These are phyloP conservation scores for Samsoniella hepiali DNA, from an alignment of 2,329 filamentous ascomycete species.

Conservation along the genomic window DNA sequence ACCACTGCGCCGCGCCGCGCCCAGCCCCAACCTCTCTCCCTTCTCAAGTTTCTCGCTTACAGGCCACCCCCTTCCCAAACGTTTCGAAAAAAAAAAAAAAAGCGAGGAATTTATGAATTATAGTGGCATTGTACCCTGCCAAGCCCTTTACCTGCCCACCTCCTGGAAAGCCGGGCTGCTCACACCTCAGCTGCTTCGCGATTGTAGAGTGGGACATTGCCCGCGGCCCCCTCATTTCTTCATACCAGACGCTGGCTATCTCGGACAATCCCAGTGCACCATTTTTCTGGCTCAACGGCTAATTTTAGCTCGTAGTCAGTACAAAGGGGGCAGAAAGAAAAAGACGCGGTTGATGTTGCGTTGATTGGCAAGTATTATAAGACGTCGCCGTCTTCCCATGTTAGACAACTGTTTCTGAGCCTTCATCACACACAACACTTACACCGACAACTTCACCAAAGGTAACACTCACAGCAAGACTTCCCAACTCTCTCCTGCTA, in stretches of 20 bases:
- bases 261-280: not conserved
- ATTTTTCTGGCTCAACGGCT: not conserved
- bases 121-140: not conserved
- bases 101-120: not conserved
- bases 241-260: conserved; percentile 8
- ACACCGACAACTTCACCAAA: not conserved
- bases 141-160: not conserved
- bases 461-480: not conserved
- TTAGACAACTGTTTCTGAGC: not conserved
- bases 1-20: not conserved
- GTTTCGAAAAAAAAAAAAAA: not conserved
- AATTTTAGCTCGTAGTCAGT: not conserved
- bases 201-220: not conserved
- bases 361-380: conserved; percentile 1
- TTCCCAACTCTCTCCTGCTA: not conserved
- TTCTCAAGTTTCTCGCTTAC: not conserved
- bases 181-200: not conserved
- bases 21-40: not conserved
- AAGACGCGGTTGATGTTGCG: not conserved
- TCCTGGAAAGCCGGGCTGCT: not conserved
- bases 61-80: not conserved
- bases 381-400: not conserved
- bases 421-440: not conserved
- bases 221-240: not conserved
- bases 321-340: not conserved